phyloP scores from a whole-genome alignment of 352 stramenopile species.

The Phytophthora chlamydospora region DNA sequence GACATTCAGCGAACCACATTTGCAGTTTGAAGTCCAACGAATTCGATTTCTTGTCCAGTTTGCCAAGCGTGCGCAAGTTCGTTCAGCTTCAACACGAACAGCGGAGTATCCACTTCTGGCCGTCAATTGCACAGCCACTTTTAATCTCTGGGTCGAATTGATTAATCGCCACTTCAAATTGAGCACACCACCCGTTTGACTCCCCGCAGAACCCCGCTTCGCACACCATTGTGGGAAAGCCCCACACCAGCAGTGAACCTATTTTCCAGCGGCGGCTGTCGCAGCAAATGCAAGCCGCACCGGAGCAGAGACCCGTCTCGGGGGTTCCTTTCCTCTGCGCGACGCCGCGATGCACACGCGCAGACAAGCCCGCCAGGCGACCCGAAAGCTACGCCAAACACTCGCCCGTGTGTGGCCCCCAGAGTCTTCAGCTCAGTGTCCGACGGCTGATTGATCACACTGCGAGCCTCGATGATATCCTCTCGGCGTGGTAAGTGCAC shows the following conservation, averaged over 20 bases:
- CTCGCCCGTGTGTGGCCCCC: conserved; percentile 9
- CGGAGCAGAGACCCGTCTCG: conserved; percentile 18
- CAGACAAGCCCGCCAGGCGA: conserved; percentile 7
- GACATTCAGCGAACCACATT: too few species aligned
- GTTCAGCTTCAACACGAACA: too few species aligned
- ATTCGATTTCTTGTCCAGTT: too few species aligned
- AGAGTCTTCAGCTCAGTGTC: conserved; percentile 1
- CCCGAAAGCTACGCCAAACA: not conserved
- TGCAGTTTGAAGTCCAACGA: too few species aligned
- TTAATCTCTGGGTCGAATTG: too few species aligned
- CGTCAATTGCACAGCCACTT: too few species aligned
- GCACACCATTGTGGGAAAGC: not conserved
- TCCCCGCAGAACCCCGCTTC: too few species aligned
- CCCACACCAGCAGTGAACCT: not conserved
- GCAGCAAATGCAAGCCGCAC: conserved; percentile 9
- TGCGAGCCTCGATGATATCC: not conserved
- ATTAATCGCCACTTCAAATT: too few species aligned
- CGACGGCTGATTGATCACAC: conserved; percentile 7
- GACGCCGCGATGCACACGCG: conserved; percentile 3
- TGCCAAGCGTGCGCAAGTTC: too few species aligned
- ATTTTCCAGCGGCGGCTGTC: conserved; percentile 11
- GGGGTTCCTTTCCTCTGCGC: conserved; percentile 9
- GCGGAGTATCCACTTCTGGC: too few species aligned
- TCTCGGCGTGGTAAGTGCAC: not conserved
- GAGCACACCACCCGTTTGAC: too few species aligned